Percentiles rank a stretch among this genome's conserved stretches.
phyloP scores from a whole-genome alignment of 805 yeast species.

The Candida chilensis region DNA sequence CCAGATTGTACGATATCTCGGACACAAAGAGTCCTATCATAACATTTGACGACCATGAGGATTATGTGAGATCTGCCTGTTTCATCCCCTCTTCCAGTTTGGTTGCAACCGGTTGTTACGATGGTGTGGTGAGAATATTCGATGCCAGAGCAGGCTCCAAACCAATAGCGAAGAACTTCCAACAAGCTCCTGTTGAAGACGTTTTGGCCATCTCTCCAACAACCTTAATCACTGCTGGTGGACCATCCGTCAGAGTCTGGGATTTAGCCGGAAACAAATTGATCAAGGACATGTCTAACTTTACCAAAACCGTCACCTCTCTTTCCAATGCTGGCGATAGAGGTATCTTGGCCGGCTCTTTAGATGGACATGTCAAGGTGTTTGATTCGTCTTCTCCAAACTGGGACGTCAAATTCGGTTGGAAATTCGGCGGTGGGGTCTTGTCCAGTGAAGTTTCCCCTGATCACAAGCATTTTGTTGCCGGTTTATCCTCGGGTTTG shows the following conservation, averaged over 20 bases:
- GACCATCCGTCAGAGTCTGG: slow-evolving; percentile 82
- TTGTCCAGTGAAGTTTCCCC: slow-evolving; percentile 88
- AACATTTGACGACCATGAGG: slow-evolving; percentile 68
- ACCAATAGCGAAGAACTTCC: slow-evolving; percentile 60
- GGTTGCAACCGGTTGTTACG: slow-evolving; percentile 91
- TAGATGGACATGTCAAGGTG: slow-evolving; percentile 96
- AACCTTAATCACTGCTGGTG: slow-evolving; percentile 73
- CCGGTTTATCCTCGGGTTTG: slow-evolving; percentile 86
- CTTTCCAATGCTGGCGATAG: slow-evolving; percentile 63
- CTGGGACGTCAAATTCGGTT: slow-evolving; percentile 91
- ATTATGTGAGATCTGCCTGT: slow-evolving; percentile 77
- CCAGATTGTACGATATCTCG: slow-evolving; percentile 81
- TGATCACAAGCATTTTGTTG: slow-evolving; percentile 76
- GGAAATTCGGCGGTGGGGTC: slow-evolving; percentile 96
- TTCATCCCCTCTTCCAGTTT: slow-evolving; percentile 76
- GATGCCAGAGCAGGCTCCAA: slow-evolving; percentile 56
- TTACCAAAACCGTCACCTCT: slow-evolving; percentile 90
- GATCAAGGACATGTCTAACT: slow-evolving; percentile 68
- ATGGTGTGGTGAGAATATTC: slow-evolving; percentile 74
- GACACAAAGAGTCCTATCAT: slow-evolving; percentile 66
- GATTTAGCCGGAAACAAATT: slow-evolving; percentile 67
- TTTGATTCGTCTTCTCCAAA: slow-evolving; percentile 65
- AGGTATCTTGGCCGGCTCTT: slow-evolving; percentile 86
- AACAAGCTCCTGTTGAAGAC: slow-evolving; percentile 78
- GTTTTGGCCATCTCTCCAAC: slow-evolving; percentile 68